phyloP scores from a whole-genome alignment of 805 yeast species.

The Metschnikowia continentalis region DNA sequence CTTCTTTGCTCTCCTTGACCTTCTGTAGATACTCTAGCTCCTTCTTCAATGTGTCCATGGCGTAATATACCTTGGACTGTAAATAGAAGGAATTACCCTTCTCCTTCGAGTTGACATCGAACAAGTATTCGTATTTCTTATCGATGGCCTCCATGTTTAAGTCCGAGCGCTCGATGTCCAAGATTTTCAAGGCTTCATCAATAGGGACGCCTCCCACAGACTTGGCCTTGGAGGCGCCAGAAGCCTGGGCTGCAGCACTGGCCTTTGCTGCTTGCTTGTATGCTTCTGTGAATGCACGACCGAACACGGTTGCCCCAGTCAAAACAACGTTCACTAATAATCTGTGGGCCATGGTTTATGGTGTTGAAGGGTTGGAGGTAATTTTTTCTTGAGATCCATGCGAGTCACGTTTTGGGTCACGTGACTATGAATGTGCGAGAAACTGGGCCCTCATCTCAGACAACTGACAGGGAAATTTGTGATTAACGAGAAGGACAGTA shows the following conservation, averaged over 20 bases:
- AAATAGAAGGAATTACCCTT: slow-evolving; percentile 94
- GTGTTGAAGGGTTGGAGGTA: slow-evolving; percentile 1
- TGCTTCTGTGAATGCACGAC: slow-evolving; percentile 94
- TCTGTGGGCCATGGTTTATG: slow-evolving; percentile 71
- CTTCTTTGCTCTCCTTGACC: slow-evolving; percentile 27
- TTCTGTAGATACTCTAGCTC: slow-evolving; percentile 64
- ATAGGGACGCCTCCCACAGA: slow-evolving; percentile 75
- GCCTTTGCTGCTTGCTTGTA: slow-evolving; percentile 95
- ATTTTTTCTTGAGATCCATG: not conserved
- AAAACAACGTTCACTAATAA: slow-evolving; percentile 81
- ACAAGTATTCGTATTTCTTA: slow-evolving; percentile 73
- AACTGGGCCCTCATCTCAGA: no score
- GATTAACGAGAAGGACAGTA: no score
- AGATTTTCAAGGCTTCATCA: slow-evolving; percentile 88
- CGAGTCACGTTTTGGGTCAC: slow-evolving; percentile 2
- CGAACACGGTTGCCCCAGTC: slow-evolving; percentile 94
- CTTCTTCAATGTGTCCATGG: slow-evolving; percentile 83
- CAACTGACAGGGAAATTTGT: no score
- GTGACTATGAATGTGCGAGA: not conserved
- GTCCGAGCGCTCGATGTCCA: slow-evolving; percentile 64
- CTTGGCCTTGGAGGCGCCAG: slow-evolving; percentile 37
- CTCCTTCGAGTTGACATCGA: slow-evolving; percentile 85
- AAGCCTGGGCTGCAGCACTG: slow-evolving; percentile 55
- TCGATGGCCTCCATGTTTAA: slow-evolving; percentile 57
- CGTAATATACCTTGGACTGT: slow-evolving; percentile 90